Evolutionary conservation across 1,284 basidiomycete genomes (phyloP).

Genomic region (Phylloporus gajari): DNA sequence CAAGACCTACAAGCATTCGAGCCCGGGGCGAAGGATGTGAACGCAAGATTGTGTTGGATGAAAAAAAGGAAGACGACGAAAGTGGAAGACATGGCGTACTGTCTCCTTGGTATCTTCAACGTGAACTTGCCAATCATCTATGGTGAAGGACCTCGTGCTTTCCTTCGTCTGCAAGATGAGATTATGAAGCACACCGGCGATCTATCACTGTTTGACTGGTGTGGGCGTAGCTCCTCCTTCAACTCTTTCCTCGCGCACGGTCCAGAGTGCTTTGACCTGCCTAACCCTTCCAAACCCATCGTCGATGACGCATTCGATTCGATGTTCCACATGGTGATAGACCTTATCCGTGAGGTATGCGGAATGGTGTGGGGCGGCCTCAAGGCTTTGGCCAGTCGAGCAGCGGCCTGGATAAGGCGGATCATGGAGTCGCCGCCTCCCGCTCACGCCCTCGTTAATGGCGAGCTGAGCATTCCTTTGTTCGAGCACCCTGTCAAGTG

Average conservation of each 20-base stretch:
- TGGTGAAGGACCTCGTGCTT: conserved; percentile 39
- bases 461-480: conserved; percentile 32
- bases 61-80: conserved; percentile 35
- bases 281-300: conserved; percentile 11
- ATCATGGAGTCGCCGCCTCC: conserved; percentile 21
- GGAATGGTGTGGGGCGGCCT: conserved; percentile 15
- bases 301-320: conserved; percentile 15
- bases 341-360: conserved; percentile 24
- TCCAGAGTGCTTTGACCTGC: conserved; percentile 27
- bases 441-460: conserved; percentile 37
- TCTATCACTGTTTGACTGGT: conserved; percentile 41
- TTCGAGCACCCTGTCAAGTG: conserved; percentile 33
- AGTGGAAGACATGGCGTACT: conserved; percentile 40
- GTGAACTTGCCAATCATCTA: conserved; percentile 33
- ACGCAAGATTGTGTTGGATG: conserved; percentile 33
- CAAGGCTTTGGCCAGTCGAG: conserved; percentile 10
- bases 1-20: conserved; percentile 27
- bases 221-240: conserved; percentile 38
- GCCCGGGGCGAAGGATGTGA: conserved; percentile 28
- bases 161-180: conserved; percentile 41
- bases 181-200: conserved; percentile 41
- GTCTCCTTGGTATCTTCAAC: conserved; percentile 41
- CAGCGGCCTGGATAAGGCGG: conserved; percentile 12
- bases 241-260: conserved; percentile 37
- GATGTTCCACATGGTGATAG: conserved; percentile 24